Base-by-base conservation (phyloP, 352 stramenopile genomes). In the Pythium chondricola region DNA sequence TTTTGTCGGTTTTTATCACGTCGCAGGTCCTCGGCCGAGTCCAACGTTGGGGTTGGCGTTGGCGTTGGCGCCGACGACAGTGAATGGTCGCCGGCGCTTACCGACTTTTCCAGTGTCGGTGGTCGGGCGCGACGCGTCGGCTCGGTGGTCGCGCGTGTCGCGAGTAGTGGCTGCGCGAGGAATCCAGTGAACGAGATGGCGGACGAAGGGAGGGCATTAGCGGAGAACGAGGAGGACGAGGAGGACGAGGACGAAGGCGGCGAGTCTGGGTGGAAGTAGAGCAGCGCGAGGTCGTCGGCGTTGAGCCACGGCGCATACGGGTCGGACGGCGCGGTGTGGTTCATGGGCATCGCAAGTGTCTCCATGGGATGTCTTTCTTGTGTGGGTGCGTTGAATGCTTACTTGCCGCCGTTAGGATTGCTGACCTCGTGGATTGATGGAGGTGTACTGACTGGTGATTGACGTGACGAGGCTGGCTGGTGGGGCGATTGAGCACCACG, bases 1-100 rank as follows among this genome's bases (percentile, higher is more conserved):
- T 70, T 70, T 18, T 58, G 52, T 11, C 61, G 57, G 40, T 70
- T 70, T 35, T 66, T 65, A 20, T 63, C 56, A 3, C 47, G 45
- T 9, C 61, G 56, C 7, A 47, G 3, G 17, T 66, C 61, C 10
- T 66, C 56, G 0, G 43, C 35, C 26, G 43, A 36, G n/a, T 48
- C 17, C 1, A 42, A 8, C 6, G 42, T 33, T 22, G 35, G 9
- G 6, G 35, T 43, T 11, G 43, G 33, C 22, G 52, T 33, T 13
- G 52, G 43, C 10, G 43, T 43, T 20, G 25, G 8, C 3, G 26
- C 27, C 1, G 42, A 43, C 14, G 40, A 33, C 6, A 25, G 22
- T 9, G 40, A 46, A 10, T 4, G 21, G 40, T 13, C 33, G 40
- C 40, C 17, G 40, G 6, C 33, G 40, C 21, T 47, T 13, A 33